Evolutionary conservation across 2,329 filamentous ascomycete genomes (phyloP), one percentile per base, ranked within the genome.

Genomic region (Paraconiothyrium brasiliense): DNA sequence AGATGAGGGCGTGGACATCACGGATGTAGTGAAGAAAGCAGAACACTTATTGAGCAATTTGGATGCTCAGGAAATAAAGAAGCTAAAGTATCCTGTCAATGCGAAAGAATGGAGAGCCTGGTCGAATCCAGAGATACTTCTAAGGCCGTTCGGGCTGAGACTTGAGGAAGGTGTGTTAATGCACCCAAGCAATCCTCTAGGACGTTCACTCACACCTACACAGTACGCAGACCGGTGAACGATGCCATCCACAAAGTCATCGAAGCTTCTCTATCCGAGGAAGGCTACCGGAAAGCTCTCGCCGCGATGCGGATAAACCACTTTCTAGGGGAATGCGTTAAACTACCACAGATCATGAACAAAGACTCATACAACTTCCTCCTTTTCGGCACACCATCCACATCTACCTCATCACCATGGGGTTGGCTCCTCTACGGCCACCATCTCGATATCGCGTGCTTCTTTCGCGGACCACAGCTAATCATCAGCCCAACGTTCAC

Each of bases 361-460:
- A 86, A 92, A 74, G 87, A 85, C 78, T 91, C 88, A 1, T 93
- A 93, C 83, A 93, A 93, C 78, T 90, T 92, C 61, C 86, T 87
- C 39, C 79, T 93, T 1, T 93, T 93, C 71, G 90, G 90, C 11
- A 76, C 77, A 10, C 89, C 89, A 0, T 89, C 87, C 0, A 72
- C 79, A 0, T 80, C 80, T 0, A 77, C 80, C 0, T 67, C 67
- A 1, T 70, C 78, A 2, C 88, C 90, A 0, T 93, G 91, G 91
- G 91, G 90, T 0, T 91, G 87, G 77, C 86, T 87, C 0, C 87
- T 93, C 70, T 94, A 93, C 78, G 92, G 92, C 7, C 92, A 94
- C 74, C 92, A 94, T 68, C 82, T 94, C 2, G 92, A 90, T 67
- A 83, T 94, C 2, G 89, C 89, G 69, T 84, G 91, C 24, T 90